Conservation (phyloP, 2,329 filamentous ascomycete genomes). For the Cladophialophora chaetospira region DNA sequence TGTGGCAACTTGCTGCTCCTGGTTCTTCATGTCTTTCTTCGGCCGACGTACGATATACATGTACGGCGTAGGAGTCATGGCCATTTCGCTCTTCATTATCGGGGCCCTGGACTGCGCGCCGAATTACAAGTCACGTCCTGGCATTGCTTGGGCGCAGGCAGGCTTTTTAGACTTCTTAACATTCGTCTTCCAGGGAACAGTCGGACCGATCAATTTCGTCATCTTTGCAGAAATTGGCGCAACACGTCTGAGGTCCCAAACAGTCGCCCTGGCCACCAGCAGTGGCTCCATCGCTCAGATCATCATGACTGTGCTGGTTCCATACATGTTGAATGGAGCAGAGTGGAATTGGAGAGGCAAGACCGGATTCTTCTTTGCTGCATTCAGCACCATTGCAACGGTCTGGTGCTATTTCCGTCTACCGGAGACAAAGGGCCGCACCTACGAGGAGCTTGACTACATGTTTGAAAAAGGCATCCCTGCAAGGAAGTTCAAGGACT, state of each 20-base stretch:
- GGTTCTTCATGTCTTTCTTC: slow-evolving; percentile 64
- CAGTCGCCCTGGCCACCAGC: slow-evolving; percentile 55
- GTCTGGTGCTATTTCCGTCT: slow-evolving; percentile 38
- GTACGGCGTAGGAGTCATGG: slow-evolving; percentile 61
- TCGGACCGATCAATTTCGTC: slow-evolving; percentile 57
- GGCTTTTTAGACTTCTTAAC: slow-evolving; percentile 52
- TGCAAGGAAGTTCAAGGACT: slow-evolving; percentile 28
- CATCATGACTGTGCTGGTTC: slow-evolving; percentile 44
- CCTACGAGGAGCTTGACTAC: slow-evolving; percentile 37
- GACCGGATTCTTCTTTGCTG: slow-evolving; percentile 64
- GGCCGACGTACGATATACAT: slow-evolving; percentile 35
- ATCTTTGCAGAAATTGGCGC: slow-evolving; percentile 56
- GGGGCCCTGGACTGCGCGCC: slow-evolving; percentile 38
- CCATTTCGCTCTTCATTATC: slow-evolving; percentile 37
- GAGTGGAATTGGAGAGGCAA: slow-evolving; percentile 40
- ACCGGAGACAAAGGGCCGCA: slow-evolving; percentile 34
- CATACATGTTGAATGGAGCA: slow-evolving; percentile 37
- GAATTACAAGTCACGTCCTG: slow-evolving; percentile 31
- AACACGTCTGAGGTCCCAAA: slow-evolving; percentile 55
- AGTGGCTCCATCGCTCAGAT: slow-evolving; percentile 56
- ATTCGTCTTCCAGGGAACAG: slow-evolving; percentile 56
- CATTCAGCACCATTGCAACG: slow-evolving; percentile 50
- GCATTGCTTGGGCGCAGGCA: slow-evolving; percentile 34
- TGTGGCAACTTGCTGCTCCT: slow-evolving; percentile 53
- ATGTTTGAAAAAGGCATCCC: slow-evolving; percentile 34